These are phyloP conservation scores for Cytospora schulzeri DNA, from an alignment of 2,329 filamentous ascomycete species.

Conservation along the genomic window DNA sequence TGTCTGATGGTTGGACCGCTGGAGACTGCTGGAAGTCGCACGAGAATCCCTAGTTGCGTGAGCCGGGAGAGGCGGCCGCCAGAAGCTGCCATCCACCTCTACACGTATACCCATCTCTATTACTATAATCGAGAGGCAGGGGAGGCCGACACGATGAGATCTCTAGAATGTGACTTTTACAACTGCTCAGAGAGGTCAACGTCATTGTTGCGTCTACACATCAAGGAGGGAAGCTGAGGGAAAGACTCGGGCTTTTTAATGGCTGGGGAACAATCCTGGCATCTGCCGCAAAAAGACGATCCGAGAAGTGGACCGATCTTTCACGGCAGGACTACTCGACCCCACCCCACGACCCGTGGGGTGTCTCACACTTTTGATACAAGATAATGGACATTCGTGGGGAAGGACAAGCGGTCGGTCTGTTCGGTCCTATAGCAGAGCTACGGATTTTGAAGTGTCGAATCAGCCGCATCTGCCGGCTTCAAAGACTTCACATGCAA, in stretches of 20 bases:
- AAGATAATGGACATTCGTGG: not conserved
- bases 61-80: not conserved
- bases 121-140: not conserved
- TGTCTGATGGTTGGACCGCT: constrained; percentile 7
- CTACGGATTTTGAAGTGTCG: not conserved
- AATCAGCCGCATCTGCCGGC: constrained; percentile 25
- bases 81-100: not conserved
- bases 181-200: not conserved
- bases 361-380: constrained; percentile 10
- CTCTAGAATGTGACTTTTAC: too few species aligned
- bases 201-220: constrained; percentile 10
- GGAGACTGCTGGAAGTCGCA: not conserved
- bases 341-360: constrained; percentile 15
- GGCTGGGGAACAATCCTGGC: constrained; percentile 9
- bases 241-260: constrained; percentile 5
- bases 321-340: constrained; percentile 9
- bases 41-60: not conserved
- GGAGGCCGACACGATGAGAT: not conserved
- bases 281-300: constrained; percentile 19
- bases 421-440: not conserved
- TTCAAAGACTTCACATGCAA: constrained; percentile 21
- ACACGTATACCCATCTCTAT: not conserved
- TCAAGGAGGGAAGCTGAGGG: constrained; percentile 1
- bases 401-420: not conserved
- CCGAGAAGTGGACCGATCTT: constrained; percentile 14